Percentiles rank a stretch among this genome's conserved stretches.
phyloP scores from a whole-genome alignment of 495 filamentous ascomycete species.

The Delitschia confertaspora region DNA sequence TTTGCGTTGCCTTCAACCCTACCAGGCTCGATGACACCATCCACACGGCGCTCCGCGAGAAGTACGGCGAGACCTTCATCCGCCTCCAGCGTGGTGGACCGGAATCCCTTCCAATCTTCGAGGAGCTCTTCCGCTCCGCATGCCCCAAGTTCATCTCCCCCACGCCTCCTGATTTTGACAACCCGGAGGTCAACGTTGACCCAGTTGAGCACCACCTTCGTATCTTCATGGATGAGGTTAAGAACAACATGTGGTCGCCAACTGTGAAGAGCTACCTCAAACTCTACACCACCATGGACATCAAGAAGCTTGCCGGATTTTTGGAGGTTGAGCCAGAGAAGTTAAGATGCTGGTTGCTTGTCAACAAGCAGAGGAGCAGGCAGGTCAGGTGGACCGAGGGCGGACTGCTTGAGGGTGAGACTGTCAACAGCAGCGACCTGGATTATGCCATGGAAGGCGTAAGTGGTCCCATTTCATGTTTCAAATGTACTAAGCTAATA shows the following conservation, averaged over 20 bases:
- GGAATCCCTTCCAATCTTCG: constrained; percentile 88
- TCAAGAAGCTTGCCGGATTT: constrained; percentile 96
- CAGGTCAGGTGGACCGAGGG: constrained; percentile 92
- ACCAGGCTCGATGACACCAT: constrained; percentile 97
- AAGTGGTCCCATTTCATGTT: constrained; percentile 36
- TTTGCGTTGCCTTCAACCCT: constrained; percentile 95
- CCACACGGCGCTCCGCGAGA: constrained; percentile 93
- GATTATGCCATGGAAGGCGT: constrained; percentile 94
- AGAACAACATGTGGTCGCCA: constrained; percentile 89
- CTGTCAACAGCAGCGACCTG: constrained; percentile 81
- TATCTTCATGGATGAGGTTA: constrained; percentile 99
- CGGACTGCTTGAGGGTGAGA: constrained; percentile 81
- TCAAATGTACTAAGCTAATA: too few relatives aligned
- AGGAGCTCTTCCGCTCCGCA: constrained; percentile 88
- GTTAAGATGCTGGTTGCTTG: constrained; percentile 77
- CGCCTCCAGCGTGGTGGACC: constrained; percentile 92
- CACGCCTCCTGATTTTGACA: constrained; percentile 93
- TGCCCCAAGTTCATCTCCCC: constrained; percentile 99
- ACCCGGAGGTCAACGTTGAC: constrained; percentile 87
- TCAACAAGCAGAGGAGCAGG: constrained; percentile 97
- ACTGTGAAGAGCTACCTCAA: constrained; percentile 96
- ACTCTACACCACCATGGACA: constrained; percentile 98
- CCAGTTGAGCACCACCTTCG: constrained; percentile 92
- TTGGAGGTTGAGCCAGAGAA: constrained; percentile 89
- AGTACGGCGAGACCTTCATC: constrained; percentile 95